Percentiles rank a stretch among this genome's conserved stretches.
Conservation (phyloP, 164 flowering plant genomes). For the Akebia trifoliata region DNA sequence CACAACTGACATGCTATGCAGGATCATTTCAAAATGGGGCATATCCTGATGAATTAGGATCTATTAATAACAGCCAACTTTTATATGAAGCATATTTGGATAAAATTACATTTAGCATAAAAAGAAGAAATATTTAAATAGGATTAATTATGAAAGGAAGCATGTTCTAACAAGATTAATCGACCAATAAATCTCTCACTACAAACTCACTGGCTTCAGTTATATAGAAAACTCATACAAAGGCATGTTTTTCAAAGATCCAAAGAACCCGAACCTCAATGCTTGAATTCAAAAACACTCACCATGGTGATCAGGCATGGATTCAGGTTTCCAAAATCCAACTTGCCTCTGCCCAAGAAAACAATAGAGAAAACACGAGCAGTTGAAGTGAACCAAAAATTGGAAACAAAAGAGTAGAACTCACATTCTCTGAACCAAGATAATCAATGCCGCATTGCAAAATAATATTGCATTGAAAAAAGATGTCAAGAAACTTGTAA, state of each 20-base stretch:
- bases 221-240: background rate
- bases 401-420: background rate
- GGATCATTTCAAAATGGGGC: too few relatives aligned
- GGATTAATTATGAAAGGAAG: background rate
- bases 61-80: too few relatives aligned
- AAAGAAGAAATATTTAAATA: too few relatives aligned
- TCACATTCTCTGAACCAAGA: background rate
- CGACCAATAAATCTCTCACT: too few relatives aligned
- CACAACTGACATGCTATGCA: too few relatives aligned
- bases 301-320: conserved; percentile 37
- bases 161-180: background rate
- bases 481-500: background rate
- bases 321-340: conserved; percentile 56
- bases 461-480: too few relatives aligned
- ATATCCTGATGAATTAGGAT: too few relatives aligned
- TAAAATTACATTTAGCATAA: too few relatives aligned
- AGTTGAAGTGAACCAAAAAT: background rate
- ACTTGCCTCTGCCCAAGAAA: conserved; percentile 46
- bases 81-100: too few relatives aligned
- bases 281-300: conserved; percentile 14
- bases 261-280: background rate
- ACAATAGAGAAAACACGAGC: background rate
- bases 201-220: background rate
- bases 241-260: background rate
- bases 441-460: background rate